phyloP scores from a whole-genome alignment of 306 rosid genomes.

The Acacia acuminata region DNA sequence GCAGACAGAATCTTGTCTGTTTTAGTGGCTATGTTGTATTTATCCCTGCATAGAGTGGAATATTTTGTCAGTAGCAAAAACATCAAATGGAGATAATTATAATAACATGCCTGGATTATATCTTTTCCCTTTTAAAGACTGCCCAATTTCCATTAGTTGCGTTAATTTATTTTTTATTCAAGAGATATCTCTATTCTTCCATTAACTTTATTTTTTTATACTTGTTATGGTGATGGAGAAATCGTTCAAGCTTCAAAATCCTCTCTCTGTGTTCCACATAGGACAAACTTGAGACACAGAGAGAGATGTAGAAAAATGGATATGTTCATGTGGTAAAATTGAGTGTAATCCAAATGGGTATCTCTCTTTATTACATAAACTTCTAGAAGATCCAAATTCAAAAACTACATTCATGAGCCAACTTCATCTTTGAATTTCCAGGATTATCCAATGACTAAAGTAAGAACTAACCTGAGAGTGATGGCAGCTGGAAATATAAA shows the following conservation, averaged over 20 bases:
- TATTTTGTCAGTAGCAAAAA: neutral
- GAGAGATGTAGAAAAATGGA: neutral
- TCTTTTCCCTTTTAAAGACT: neutral
- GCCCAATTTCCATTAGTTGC: neutral
- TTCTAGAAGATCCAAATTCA: neutral
- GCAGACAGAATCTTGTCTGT: slow-evolving; percentile 64
- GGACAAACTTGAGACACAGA: neutral
- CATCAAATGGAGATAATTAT: neutral
- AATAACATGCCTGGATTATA: neutral
- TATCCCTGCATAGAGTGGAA: slow-evolving; percentile 57
- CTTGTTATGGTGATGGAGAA: neutral
- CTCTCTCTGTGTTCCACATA: neutral
- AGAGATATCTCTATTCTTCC: neutral
- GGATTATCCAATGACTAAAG: slow-evolving; percentile 16
- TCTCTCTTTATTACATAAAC: neutral
- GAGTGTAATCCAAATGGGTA: neutral
- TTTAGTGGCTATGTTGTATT: slow-evolving; percentile 67
- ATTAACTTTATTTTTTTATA: neutral
- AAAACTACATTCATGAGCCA: neutral
- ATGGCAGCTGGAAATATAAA: slow-evolving; percentile 52
- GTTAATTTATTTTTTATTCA: neutral
- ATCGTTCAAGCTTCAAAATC: neutral
- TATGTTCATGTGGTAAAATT: neutral
- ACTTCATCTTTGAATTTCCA: neutral
- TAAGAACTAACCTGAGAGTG: slow-evolving; percentile 43